phyloP scores from a whole-genome alignment of 2,329 filamentous ascomycete species.

The Plenodomus biglobosus region DNA sequence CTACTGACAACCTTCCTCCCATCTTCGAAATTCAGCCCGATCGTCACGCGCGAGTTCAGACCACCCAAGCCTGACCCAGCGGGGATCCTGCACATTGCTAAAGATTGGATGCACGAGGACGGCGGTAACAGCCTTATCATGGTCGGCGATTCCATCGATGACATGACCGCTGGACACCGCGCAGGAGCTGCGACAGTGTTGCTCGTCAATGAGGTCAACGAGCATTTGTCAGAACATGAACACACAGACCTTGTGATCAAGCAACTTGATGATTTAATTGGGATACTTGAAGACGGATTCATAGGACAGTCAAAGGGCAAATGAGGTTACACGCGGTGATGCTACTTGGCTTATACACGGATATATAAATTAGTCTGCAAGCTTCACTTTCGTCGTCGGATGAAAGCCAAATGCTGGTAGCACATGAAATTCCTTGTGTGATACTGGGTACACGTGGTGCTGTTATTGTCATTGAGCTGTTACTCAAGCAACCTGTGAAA shows the following conservation, averaged over 20 bases:
- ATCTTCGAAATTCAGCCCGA: slow-evolving; percentile 68
- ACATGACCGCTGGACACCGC: slow-evolving; percentile 81
- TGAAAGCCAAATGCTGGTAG: neutral
- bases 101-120: slow-evolving; percentile 62
- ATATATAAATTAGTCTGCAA: neutral
- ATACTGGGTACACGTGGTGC: neutral
- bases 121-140: slow-evolving; percentile 53
- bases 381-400: neutral
- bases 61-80: slow-evolving; percentile 87
- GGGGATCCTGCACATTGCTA: slow-evolving; percentile 83
- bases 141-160: slow-evolving; percentile 73
- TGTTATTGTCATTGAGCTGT: neutral
- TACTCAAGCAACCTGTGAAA: neutral
- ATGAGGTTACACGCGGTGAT: neutral
- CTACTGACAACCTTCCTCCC: slow-evolving; percentile 74
- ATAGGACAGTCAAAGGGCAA: slow-evolving; percentile 46
- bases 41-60: slow-evolving; percentile 80
- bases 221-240: slow-evolving; percentile 66
- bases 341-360: neutral
- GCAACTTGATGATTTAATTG: slow-evolving; percentile 72
- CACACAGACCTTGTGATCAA: slow-evolving; percentile 75
- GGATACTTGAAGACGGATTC: slow-evolving; percentile 74
- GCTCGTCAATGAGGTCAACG: slow-evolving; percentile 80
- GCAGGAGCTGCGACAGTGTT: slow-evolving; percentile 92
- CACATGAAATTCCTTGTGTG: neutral